These are phyloP conservation scores for Cladophialophora psammophila DNA, from an alignment of 2,329 filamentous ascomycete genomes.

Conservation along the genomic window DNA sequence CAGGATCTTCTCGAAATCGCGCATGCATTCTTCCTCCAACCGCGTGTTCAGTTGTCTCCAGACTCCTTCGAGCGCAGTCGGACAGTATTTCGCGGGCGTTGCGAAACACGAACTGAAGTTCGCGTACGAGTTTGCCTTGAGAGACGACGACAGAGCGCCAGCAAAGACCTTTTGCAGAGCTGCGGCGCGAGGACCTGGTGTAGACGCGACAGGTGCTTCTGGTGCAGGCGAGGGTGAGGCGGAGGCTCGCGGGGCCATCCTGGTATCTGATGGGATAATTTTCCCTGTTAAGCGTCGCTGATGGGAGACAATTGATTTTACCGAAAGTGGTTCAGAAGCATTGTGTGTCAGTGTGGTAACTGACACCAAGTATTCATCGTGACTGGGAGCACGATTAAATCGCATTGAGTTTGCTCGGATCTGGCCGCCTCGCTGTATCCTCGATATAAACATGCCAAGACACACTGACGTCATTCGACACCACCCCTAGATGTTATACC, in stretches of 20 bases:
- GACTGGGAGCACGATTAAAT: not conserved
- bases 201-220: slow-evolving; percentile 60
- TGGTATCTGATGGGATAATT: not conserved
- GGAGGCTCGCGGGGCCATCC: slow-evolving; percentile 32
- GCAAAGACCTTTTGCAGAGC: slow-evolving; percentile 67
- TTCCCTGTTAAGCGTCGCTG: not conserved
- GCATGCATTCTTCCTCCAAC: slow-evolving; percentile 63
- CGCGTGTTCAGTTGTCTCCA: slow-evolving; percentile 66
- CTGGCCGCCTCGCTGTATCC: not conserved
- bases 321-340: not conserved
- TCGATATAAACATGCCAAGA: slow-evolving; percentile 24
- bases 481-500: too few relatives aligned
- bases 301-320: not conserved
- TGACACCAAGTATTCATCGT: not conserved
- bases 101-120: slow-evolving; percentile 71
- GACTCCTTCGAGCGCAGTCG: slow-evolving; percentile 63
- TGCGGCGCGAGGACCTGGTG: slow-evolving; percentile 67
- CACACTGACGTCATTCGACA: not conserved
- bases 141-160: slow-evolving; percentile 64
- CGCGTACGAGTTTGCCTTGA: slow-evolving; percentile 66
- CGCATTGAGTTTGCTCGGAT: not conserved
- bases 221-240: slow-evolving; percentile 60
- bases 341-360: not conserved
- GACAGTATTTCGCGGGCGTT: slow-evolving; percentile 65
- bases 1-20: slow-evolving; percentile 68